Percentiles rank a stretch among this genome's conserved stretches.
phyloP scores from a whole-genome alignment of 257 asterid genomes.

The Gentiana straminea region DNA sequence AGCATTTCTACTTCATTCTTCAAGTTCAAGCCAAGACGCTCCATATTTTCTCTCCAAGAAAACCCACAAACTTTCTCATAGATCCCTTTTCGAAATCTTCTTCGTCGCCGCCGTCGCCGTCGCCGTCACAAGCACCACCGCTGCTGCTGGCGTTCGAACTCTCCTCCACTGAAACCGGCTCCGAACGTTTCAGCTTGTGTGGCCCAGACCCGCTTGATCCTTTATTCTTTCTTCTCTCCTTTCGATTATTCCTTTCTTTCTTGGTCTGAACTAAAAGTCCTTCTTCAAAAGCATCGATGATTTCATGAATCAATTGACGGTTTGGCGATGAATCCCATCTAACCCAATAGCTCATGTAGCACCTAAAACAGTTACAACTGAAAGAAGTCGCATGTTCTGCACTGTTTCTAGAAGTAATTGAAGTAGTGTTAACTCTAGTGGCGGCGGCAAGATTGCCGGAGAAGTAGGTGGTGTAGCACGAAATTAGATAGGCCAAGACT shows the following conservation, averaged over 20 bases:
- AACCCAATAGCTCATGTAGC: constrained; percentile 34
- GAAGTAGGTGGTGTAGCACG: constrained; percentile 18
- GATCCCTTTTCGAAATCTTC: constrained; percentile 16
- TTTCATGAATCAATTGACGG: constrained; percentile 33
- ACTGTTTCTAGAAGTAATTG: neutral
- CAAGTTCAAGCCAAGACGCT: constrained; percentile 15
- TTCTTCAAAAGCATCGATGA: constrained; percentile 31
- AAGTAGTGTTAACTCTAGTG: neutral
- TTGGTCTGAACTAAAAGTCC: constrained; percentile 13
- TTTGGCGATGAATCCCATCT: constrained; percentile 41
- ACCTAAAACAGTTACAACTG: constrained; percentile 27
- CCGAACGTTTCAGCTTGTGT: neutral
- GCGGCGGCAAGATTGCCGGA: constrained; percentile 6
- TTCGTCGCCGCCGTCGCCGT: constrained; percentile 2
- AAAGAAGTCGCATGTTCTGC: constrained; percentile 18
- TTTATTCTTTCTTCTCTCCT: constrained; percentile 19
- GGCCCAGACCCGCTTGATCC: neutral
- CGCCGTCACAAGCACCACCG: constrained; percentile 1
- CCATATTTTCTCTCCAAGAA: constrained; percentile 32
- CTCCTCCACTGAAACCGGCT: constrained; percentile 3
- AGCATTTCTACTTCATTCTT: neutral
- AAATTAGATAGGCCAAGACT: constrained; percentile 25
- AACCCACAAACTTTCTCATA: constrained; percentile 24
- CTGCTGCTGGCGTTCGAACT: neutral
- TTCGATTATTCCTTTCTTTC: constrained; percentile 16